These are phyloP conservation scores for Monilinia laxa DNA, from an alignment of 2,329 filamentous ascomycete genomes.

Conservation along the genomic window DNA sequence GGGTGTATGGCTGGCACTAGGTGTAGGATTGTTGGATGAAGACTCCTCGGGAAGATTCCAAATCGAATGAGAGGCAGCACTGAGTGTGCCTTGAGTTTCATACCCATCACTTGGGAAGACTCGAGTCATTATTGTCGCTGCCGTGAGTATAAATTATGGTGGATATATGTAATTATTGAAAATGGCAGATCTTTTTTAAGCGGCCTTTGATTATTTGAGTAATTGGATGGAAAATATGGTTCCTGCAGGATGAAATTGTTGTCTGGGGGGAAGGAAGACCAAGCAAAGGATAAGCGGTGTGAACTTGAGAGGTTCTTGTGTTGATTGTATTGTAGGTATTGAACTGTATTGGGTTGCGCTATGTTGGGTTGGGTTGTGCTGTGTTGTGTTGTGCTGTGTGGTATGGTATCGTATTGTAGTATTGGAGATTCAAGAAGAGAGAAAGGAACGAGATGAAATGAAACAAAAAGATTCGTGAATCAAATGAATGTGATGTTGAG, in stretches of 20 bases:
- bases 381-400: background rate
- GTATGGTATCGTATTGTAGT: no score
- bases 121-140: slow-evolving; percentile 38
- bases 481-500: no score
- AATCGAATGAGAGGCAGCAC: slow-evolving; percentile 23
- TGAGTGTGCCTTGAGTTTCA: slow-evolving; percentile 47
- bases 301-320: background rate
- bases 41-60: background rate
- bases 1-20: slow-evolving; percentile 35
- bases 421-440: background rate
- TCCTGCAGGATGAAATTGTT: slow-evolving; percentile 19
- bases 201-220: background rate
- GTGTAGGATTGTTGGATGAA: background rate
- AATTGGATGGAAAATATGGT: slow-evolving; percentile 9
- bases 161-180: background rate
- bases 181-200: background rate
- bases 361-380: no score
- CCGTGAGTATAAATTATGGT: background rate
- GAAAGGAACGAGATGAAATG: background rate
- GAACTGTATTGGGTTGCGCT: no score
- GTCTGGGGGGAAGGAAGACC: background rate
- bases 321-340: no score
- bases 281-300: slow-evolving; percentile 6
- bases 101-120: slow-evolving; percentile 46
- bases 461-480: no score